phyloP scores from a whole-genome alignment of 1,139 yeast species.

The Scheffersomyces insectosa region DNA sequence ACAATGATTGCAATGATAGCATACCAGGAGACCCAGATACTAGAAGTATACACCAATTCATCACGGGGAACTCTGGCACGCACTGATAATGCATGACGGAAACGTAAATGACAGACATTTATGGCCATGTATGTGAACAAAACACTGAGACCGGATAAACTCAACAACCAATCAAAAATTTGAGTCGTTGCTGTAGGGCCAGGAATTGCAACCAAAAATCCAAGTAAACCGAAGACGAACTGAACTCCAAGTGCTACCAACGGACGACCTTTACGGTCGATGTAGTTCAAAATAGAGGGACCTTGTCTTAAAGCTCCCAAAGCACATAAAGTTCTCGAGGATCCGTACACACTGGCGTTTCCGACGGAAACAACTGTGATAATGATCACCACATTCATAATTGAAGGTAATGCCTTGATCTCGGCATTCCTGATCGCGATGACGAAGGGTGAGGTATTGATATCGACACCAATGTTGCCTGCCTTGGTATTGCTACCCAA shows the following conservation, averaged over 20 bases:
- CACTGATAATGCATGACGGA: slow-evolving; percentile 27
- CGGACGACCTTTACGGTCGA: slow-evolving; percentile 37
- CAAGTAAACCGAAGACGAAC: slow-evolving; percentile 28
- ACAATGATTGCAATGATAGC: slow-evolving; percentile 27
- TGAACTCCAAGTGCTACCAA: slow-evolving; percentile 29
- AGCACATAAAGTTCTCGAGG: slow-evolving; percentile 36
- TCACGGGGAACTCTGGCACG: slow-evolving; percentile 31
- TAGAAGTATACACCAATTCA: slow-evolving; percentile 30
- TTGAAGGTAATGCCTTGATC: slow-evolving; percentile 33
- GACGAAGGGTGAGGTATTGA: slow-evolving; percentile 42
- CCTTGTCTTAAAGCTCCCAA: slow-evolving; percentile 37
- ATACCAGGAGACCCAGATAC: slow-evolving; percentile 30
- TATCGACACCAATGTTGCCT: slow-evolving; percentile 16
- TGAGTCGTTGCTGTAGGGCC: slow-evolving; percentile 14
- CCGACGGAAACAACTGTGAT: slow-evolving; percentile 36
- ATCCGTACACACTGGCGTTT: slow-evolving; percentile 38
- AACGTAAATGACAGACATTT: slow-evolving; percentile 32
- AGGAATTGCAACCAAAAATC: slow-evolving; percentile 34
- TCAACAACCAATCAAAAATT: slow-evolving; percentile 25
- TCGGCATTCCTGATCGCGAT: slow-evolving; percentile 36
- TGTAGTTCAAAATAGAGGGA: slow-evolving; percentile 30
- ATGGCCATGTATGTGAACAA: slow-evolving; percentile 30
- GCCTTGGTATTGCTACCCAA: slow-evolving; percentile 24
- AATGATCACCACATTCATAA: slow-evolving; percentile 33
- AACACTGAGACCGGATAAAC: slow-evolving; percentile 24